phyloP scores from a whole-genome alignment of 1,284 basidiomycete genomes.

The Ustilago loliicola region DNA sequence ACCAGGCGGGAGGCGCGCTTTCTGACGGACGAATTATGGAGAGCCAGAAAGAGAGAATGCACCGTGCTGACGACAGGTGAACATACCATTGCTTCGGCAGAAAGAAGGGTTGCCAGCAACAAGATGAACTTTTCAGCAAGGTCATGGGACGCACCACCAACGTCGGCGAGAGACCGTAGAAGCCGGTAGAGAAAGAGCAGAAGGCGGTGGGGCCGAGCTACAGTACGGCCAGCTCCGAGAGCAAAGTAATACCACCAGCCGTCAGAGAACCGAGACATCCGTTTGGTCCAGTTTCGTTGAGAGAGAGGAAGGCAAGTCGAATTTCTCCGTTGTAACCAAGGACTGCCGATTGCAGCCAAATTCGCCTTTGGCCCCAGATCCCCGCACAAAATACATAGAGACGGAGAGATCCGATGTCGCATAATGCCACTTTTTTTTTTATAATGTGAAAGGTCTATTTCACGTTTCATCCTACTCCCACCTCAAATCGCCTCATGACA shows the following conservation, averaged over 20 bases:
- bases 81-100: too few relatives aligned
- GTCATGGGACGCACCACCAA: background rate
- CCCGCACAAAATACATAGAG: background rate
- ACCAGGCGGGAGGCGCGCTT: too few relatives aligned
- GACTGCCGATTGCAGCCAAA: too few relatives aligned
- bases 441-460: constrained; percentile 2
- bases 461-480: background rate
- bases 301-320: background rate
- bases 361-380: background rate
- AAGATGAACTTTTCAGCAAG: background rate
- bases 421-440: constrained; percentile 10
- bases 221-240: background rate
- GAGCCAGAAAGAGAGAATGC: too few relatives aligned
- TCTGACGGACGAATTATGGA: too few relatives aligned
- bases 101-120: too few relatives aligned
- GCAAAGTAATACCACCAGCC: too few relatives aligned
- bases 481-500: background rate
- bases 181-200: too few relatives aligned
- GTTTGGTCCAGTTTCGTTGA: constrained; percentile 5
- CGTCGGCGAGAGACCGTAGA: background rate
- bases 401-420: constrained; percentile 21
- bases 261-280: constrained; percentile 11
- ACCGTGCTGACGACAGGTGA: too few relatives aligned
- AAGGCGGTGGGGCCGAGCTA: background rate
- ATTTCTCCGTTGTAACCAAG: too few relatives aligned